phyloP scores from a whole-genome alignment of 257 asterid genomes.

The Misopates orontium region DNA sequence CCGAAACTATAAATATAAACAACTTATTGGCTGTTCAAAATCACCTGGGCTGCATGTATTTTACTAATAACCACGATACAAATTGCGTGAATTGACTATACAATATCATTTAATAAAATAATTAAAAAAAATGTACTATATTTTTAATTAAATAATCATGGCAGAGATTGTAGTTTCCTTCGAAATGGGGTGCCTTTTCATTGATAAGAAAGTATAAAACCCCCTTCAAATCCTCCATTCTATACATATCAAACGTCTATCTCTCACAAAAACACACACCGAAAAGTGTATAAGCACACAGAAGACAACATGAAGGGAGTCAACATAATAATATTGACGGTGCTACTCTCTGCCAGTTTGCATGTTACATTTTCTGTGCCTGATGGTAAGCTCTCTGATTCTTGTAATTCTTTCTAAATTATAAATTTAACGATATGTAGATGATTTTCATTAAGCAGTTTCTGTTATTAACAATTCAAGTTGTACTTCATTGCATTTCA shows the following conservation, averaged over 20 bases:
- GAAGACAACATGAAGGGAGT: conserved; percentile 35
- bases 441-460: no score
- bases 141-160: conserved; percentile 25
- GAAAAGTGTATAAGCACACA: not conserved
- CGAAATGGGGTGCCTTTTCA: conserved; percentile 29
- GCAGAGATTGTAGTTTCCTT: conserved; percentile 32
- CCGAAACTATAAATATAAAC: no score
- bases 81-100: no score
- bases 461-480: no score
- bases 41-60: no score
- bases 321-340: conserved; percentile 23
- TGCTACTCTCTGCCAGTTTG: conserved; percentile 31
- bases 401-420: not conserved
- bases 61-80: no score
- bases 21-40: no score
- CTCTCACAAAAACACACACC: not conserved
- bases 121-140: no score
- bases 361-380: conserved; percentile 29
- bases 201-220: conserved; percentile 38
- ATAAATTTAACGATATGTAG: no score
- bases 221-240: conserved; percentile 27
- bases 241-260: conserved; percentile 23
- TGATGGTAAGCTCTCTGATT: conserved; percentile 38
- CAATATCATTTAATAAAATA: no score
- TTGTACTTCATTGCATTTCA: no score